phyloP scores from a whole-genome alignment of 2,329 filamentous ascomycete species.

The Exophiala calicioides region DNA sequence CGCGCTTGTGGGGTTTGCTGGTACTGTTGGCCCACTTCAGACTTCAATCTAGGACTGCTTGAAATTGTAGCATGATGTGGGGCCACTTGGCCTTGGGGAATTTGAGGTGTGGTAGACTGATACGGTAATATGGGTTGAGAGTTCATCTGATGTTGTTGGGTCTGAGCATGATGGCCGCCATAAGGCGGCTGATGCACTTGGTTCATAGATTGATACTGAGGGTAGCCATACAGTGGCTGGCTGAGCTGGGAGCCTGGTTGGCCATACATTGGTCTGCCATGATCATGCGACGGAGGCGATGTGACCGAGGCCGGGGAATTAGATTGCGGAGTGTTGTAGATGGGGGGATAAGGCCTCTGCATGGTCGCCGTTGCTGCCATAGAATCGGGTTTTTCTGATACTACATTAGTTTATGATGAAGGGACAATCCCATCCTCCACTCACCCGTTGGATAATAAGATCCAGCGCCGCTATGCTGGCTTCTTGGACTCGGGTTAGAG shows the following conservation, averaged over 20 bases:
- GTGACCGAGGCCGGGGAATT: constrained; percentile 92
- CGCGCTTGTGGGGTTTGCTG: constrained; percentile 39
- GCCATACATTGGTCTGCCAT: constrained; percentile 77
- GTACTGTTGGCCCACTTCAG: constrained; percentile 25
- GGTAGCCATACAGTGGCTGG: constrained; percentile 80
- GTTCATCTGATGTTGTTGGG: constrained; percentile 58
- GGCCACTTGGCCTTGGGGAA: constrained; percentile 45
- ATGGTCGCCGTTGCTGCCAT: constrained; percentile 67
- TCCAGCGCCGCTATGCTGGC: constrained; percentile 75
- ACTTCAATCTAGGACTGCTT: constrained; percentile 55
- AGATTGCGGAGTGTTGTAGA: constrained; percentile 93
- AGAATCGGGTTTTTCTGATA: constrained; percentile 69
- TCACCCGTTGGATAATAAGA: constrained; percentile 86
- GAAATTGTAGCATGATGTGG: constrained; percentile 56
- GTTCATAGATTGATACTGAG: constrained; percentile 55
- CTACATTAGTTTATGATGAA: background rate
- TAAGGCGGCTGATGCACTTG: constrained; percentile 59
- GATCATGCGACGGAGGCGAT: constrained; percentile 84
- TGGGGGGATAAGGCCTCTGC: constrained; percentile 72
- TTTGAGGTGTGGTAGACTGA: constrained; percentile 44
- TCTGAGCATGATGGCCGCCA: constrained; percentile 55
- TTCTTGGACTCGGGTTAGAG: constrained; percentile 79
- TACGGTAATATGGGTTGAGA: constrained; percentile 59
- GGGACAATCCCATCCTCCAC: constrained; percentile 37
- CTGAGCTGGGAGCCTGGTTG: constrained; percentile 77